Evolutionary conservation across 2,329 filamentous ascomycete species (phyloP).

Genomic region (Aspergillus sp.): DNA sequence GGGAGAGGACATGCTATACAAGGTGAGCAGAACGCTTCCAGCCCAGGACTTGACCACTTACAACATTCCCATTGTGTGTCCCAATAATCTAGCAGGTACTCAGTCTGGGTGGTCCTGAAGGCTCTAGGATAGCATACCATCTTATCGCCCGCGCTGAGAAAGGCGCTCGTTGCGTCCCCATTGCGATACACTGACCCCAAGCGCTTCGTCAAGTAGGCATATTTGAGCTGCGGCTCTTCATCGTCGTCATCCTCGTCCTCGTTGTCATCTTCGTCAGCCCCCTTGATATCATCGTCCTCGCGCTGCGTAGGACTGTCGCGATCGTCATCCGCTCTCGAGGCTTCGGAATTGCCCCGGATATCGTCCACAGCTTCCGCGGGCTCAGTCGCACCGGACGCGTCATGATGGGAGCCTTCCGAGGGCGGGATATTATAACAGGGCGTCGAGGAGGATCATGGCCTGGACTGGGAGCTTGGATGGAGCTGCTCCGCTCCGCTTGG

Average conservation of each 20-base stretch:
- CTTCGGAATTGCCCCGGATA: slow-evolving; percentile 11
- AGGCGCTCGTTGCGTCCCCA: slow-evolving; percentile 87
- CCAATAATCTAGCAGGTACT: slow-evolving; percentile 61
- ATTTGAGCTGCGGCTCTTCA: slow-evolving; percentile 90
- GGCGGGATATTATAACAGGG: slow-evolving; percentile 10
- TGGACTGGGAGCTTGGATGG: too few species aligned
- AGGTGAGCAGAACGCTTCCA: slow-evolving; percentile 9
- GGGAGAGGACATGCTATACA: slow-evolving; percentile 66
- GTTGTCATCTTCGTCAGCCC: slow-evolving; percentile 50
- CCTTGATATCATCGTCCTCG: slow-evolving; percentile 14
- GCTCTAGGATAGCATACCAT: slow-evolving; percentile 54
- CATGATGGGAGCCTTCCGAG: slow-evolving; percentile 26
- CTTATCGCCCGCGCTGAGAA: slow-evolving; percentile 87
- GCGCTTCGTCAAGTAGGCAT: slow-evolving; percentile 73
- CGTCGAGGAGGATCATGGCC: slow-evolving; percentile 7
- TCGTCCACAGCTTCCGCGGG: slow-evolving; percentile 11
- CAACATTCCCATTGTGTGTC: slow-evolving; percentile 93
- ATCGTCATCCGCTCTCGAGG: slow-evolving; percentile 7
- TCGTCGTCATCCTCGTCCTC: slow-evolving; percentile 78
- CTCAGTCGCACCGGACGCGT: slow-evolving; percentile 27
- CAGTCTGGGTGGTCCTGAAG: slow-evolving; percentile 18
- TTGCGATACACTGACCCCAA: slow-evolving; percentile 79
- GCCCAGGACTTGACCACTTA: slow-evolving; percentile 40
- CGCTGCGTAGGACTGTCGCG: slow-evolving; percentile 5
- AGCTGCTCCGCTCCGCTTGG: too few species aligned